These are phyloP conservation scores for Przewalskia tangutica DNA, from an alignment of 257 asterid species.

Conservation along the genomic window DNA sequence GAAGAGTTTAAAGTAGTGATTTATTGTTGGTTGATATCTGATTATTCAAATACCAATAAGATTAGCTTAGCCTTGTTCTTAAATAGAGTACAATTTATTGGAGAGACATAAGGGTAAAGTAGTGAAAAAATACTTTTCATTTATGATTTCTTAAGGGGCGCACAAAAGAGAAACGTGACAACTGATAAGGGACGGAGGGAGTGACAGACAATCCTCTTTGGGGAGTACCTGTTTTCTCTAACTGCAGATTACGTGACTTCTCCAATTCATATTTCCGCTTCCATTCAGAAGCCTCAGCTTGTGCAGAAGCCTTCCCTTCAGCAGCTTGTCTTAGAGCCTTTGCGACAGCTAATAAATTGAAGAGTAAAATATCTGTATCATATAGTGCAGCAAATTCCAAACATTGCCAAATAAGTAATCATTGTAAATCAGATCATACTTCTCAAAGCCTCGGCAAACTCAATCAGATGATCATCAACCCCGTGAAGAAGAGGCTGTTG, in stretches of 20 bases:
- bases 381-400: neutral
- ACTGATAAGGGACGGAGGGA: too few species aligned
- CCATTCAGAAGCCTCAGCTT: conserved; percentile 97
- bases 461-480: conserved; percentile 67
- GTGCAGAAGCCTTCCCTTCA: conserved; percentile 84
- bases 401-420: neutral
- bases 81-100: too few species aligned
- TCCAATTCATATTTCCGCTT: conserved; percentile 84
- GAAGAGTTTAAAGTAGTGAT: too few species aligned
- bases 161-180: too few species aligned
- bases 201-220: neutral
- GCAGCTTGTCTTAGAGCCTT: conserved; percentile 62
- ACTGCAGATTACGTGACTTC: conserved; percentile 48
- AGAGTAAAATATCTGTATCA: neutral
- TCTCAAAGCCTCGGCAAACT: conserved; percentile 84
- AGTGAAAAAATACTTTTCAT: too few species aligned
- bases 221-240: conserved; percentile 52
- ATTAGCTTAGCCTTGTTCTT: too few species aligned
- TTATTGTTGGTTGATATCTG: too few species aligned
- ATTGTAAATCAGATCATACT: conserved; percentile 29
- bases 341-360: conserved; percentile 54
- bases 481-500: conserved; percentile 67
- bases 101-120: too few species aligned
- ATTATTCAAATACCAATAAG: too few species aligned
- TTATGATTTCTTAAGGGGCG: too few species aligned